Evolutionary conservation across 352 stramenopile species (phyloP).

Genomic region (Pythium periplocum): DNA sequence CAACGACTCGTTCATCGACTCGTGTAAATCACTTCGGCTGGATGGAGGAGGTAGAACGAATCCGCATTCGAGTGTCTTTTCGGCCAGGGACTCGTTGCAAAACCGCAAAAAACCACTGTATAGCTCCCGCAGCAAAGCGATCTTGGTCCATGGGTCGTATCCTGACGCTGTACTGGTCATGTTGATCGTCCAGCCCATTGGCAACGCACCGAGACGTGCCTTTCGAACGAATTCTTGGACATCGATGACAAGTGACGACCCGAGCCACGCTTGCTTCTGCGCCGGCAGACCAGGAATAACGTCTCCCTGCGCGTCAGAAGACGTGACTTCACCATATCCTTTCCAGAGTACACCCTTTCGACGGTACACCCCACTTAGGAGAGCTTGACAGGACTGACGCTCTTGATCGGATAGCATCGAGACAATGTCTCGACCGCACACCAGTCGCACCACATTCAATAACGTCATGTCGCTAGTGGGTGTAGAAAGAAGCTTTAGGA

Average conservation of each 20-base stretch:
- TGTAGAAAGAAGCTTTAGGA: slow-evolving; percentile 61
- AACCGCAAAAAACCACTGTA: no score
- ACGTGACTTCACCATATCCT: neutral
- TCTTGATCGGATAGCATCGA: slow-evolving; percentile 1
- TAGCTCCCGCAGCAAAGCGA: neutral
- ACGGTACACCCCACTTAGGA: neutral
- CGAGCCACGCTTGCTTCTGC: slow-evolving; percentile 10
- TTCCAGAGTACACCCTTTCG: slow-evolving; percentile 2
- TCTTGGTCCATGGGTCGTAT: neutral
- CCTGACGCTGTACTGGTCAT: no score
- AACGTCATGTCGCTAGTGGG: slow-evolving; percentile 52
- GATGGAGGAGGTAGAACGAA: slow-evolving; percentile 2
- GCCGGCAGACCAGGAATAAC: slow-evolving; percentile 13
- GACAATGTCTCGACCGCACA: slow-evolving; percentile 13
- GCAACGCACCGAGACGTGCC: slow-evolving; percentile 5
- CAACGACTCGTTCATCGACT: no score
- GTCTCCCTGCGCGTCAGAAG: slow-evolving; percentile 4
- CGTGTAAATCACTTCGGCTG: slow-evolving; percentile 11
- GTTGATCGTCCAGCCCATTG: neutral
- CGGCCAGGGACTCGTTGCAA: no score
- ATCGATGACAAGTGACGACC: slow-evolving; percentile 13
- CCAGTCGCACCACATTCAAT: slow-evolving; percentile 55
- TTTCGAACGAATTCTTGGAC: slow-evolving; percentile 7
- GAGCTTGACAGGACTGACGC: neutral
- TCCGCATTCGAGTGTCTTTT: no score